Conservation (phyloP, 441 rosid species). For the Adansonia rubrostipa region DNA sequence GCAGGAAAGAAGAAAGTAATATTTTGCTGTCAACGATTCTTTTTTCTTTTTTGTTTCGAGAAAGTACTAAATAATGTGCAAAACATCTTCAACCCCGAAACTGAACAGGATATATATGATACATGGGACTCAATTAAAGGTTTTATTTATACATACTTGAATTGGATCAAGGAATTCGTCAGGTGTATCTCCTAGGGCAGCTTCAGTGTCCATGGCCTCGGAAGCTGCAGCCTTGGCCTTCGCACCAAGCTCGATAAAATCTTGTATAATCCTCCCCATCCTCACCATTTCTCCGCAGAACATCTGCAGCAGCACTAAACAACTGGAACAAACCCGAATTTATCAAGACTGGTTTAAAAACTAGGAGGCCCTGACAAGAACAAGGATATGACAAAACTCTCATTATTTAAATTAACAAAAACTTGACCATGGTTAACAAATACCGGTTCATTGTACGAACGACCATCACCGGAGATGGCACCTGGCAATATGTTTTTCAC, state of each 20-base stretch:
- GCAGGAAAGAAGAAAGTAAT: slow-evolving; percentile 30
- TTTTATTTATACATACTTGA: slow-evolving; percentile 48
- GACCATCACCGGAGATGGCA: slow-evolving; percentile 94
- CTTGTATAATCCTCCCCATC: slow-evolving; percentile 69
- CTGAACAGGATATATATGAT: background rate
- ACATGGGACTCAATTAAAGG: too few relatives aligned
- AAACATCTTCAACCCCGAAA: background rate
- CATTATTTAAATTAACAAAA: slow-evolving; percentile 17
- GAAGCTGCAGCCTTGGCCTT: slow-evolving; percentile 91
- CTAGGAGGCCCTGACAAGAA: background rate
- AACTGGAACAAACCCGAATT: slow-evolving; percentile 50
- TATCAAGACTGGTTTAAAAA: slow-evolving; percentile 30
- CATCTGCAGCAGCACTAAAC: slow-evolving; percentile 86
- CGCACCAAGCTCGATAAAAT: slow-evolving; percentile 76
- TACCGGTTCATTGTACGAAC: slow-evolving; percentile 96
- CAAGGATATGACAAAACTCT: background rate
- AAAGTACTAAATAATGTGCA: slow-evolving; percentile 16
- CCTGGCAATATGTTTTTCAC: slow-evolving; percentile 71
- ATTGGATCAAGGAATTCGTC: slow-evolving; percentile 99
- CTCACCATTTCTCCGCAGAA: slow-evolving; percentile 79
- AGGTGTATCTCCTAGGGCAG: slow-evolving; percentile 85
- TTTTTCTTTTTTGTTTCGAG: background rate
- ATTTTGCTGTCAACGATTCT: background rate
- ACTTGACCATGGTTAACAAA: slow-evolving; percentile 10
- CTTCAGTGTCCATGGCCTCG: slow-evolving; percentile 97